These are phyloP conservation scores for Zopfia rhizophila DNA, from an alignment of 2,329 filamentous ascomycete genomes.

Conservation along the genomic window DNA sequence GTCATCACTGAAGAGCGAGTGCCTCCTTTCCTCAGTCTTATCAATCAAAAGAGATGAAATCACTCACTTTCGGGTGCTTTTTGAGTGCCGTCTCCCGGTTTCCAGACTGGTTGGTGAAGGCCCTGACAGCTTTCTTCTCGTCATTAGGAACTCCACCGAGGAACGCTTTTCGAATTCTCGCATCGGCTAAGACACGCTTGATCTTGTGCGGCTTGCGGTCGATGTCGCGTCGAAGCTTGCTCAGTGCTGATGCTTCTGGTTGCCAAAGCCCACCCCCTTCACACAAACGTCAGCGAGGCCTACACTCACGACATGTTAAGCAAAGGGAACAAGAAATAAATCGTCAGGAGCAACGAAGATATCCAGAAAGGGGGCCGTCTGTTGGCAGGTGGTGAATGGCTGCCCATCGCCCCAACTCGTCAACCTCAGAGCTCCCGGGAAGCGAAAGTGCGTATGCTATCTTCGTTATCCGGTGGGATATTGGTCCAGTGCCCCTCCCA, in stretches of 20 bases:
- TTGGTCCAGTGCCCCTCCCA: too few relatives aligned
- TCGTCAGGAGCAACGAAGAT: too few relatives aligned
- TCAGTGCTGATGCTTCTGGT: conserved; percentile 74
- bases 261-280: conserved; percentile 83
- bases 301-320: not conserved
- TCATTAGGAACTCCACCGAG: conserved; percentile 66
- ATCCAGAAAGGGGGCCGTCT: too few relatives aligned
- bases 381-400: too few relatives aligned
- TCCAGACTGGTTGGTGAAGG: conserved; percentile 66
- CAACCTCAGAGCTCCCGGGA: too few relatives aligned
- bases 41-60: conserved; percentile 18
- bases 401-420: too few relatives aligned
- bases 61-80: conserved; percentile 81
- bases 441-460: too few relatives aligned
- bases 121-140: conserved; percentile 70
- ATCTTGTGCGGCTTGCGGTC: conserved; percentile 77
- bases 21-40: not conserved
- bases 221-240: conserved; percentile 76
- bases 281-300: conserved; percentile 29
- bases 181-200: conserved; percentile 72
- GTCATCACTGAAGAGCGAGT: too few relatives aligned
- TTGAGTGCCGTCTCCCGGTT: conserved; percentile 83
- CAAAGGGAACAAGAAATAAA: not conserved
- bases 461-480: too few relatives aligned
- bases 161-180: conserved; percentile 71